Evolutionary conservation across 768 basidiomycete genomes (phyloP).

Genomic region (Naganishia vaughanmartiniae): DNA sequence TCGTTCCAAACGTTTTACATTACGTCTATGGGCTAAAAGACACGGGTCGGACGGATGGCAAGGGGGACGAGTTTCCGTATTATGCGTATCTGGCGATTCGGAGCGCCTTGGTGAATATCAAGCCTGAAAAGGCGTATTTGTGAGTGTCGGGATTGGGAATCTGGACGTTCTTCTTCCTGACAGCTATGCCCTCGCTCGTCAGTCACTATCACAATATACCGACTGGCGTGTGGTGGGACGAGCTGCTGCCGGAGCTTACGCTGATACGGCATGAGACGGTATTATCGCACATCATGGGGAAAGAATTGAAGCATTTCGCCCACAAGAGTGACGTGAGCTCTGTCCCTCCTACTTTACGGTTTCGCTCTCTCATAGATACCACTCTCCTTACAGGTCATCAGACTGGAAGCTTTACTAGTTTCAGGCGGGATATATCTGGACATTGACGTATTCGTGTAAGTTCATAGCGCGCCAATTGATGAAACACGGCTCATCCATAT

Average conservation of each 20-base stretch:
- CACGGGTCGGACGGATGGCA: background rate
- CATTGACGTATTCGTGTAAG: constrained; percentile 51
- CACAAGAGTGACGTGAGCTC: constrained; percentile 47
- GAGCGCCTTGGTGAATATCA: constrained; percentile 49
- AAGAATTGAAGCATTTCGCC: constrained; percentile 47
- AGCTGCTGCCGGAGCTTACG: constrained; percentile 45
- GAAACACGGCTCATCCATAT: background rate
- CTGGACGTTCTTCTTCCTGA: background rate
- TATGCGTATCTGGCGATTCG: constrained; percentile 53
- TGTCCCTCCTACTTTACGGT: constrained; percentile 17
- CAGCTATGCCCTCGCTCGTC: background rate
- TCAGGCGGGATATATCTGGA: constrained; percentile 50
- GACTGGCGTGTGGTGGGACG: constrained; percentile 51
- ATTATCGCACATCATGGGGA: constrained; percentile 43
- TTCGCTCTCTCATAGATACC: background rate
- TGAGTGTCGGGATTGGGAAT: constrained; percentile 33
- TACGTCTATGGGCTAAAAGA: constrained; percentile 52
- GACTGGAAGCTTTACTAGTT: constrained; percentile 46
- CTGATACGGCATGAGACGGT: constrained; percentile 44
- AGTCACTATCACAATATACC: constrained; percentile 52
- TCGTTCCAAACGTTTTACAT: constrained; percentile 50
- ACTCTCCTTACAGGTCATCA: constrained; percentile 34
- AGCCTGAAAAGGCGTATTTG: constrained; percentile 51
- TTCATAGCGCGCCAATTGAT: background rate
- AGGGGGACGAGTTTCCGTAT: constrained; percentile 50